A percentile compares a stretch with the other conserved stretches of the same genome.
phyloP scores from a whole-genome alignment of 495 filamentous ascomycete genomes.

The Xeromyces bisporus region DNA sequence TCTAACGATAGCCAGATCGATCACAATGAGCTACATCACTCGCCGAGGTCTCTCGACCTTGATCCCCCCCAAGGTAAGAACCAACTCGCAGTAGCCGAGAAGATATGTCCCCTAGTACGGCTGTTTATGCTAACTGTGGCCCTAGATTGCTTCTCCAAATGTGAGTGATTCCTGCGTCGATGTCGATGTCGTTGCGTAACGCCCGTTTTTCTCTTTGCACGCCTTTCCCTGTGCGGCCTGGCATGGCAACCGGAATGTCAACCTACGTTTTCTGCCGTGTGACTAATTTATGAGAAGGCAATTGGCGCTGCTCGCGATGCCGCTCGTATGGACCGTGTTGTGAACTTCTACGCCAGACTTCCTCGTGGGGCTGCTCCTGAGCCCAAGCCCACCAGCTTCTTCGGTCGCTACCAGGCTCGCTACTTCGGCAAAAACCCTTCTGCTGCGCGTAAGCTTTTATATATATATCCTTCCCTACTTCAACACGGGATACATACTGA shows the following conservation, averaged over 20 bases:
- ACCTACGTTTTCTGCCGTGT: slow-evolving; percentile 1
- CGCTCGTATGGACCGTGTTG: slow-evolving; percentile 85
- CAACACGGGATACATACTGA: background rate
- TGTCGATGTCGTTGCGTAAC: slow-evolving; percentile 8
- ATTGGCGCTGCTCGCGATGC: slow-evolving; percentile 90
- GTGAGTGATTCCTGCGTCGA: slow-evolving; percentile 42
- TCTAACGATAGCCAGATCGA: slow-evolving; percentile 20
- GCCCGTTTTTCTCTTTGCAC: slow-evolving; percentile 10
- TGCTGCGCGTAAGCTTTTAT: slow-evolving; percentile 58
- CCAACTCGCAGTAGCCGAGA: slow-evolving; percentile 3
- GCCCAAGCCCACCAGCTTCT: slow-evolving; percentile 56
- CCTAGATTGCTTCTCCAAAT: slow-evolving; percentile 77
- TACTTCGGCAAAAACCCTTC: slow-evolving; percentile 91
- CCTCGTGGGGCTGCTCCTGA: slow-evolving; percentile 77
- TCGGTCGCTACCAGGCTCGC: slow-evolving; percentile 77
- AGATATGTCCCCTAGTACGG: background rate
- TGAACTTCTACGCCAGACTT: slow-evolving; percentile 95
- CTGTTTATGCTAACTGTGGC: slow-evolving; percentile 14
- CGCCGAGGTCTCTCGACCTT: slow-evolving; percentile 89
- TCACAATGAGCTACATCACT: slow-evolving; percentile 79
- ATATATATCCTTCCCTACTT: background rate
- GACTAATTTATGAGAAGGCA: slow-evolving; percentile 37
- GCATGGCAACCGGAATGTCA: slow-evolving; percentile 10
- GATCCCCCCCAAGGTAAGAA: slow-evolving; percentile 87
- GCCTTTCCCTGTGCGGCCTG: slow-evolving; percentile 8